phyloP scores from a whole-genome alignment of 192 early-diverging fungal species.

The Umbelopsis vinacea region DNA sequence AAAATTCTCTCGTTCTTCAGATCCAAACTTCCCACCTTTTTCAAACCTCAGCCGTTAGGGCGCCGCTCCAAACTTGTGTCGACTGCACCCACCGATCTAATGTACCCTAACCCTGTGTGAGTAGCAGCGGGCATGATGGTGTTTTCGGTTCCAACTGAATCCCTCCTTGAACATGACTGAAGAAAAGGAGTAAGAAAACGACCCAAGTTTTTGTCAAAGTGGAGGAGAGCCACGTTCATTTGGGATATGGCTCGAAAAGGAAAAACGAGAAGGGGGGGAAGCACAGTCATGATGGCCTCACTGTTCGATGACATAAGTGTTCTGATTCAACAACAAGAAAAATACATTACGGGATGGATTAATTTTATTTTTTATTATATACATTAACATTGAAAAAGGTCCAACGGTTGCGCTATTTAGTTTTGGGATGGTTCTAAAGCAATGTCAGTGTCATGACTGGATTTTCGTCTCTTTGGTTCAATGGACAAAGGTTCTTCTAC shows the following conservation, averaged over 20 bases:
- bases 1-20: not conserved
- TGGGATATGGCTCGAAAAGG: not conserved
- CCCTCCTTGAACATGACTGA: not conserved
- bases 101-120: conserved; percentile 5
- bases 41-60: conserved; percentile 16
- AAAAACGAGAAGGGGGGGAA: not conserved
- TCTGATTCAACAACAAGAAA: too few species aligned
- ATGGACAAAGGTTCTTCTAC: not conserved
- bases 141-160: too few species aligned
- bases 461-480: not conserved
- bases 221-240: too few species aligned
- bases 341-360: too few species aligned
- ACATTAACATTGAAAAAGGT: too few species aligned
- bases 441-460: not conserved
- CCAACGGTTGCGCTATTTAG: not conserved
- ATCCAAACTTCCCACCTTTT: conserved; percentile 10
- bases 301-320: not conserved
- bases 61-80: not conserved
- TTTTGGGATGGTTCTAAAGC: not conserved
- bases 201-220: not conserved
- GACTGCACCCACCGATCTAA: not conserved
- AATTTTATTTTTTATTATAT: conserved; percentile 12
- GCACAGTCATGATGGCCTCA: not conserved
- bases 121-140: not conserved
- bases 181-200: too few species aligned